Conservation (phyloP, 129 eudicot species). For the Escallonia rubra region DNA sequence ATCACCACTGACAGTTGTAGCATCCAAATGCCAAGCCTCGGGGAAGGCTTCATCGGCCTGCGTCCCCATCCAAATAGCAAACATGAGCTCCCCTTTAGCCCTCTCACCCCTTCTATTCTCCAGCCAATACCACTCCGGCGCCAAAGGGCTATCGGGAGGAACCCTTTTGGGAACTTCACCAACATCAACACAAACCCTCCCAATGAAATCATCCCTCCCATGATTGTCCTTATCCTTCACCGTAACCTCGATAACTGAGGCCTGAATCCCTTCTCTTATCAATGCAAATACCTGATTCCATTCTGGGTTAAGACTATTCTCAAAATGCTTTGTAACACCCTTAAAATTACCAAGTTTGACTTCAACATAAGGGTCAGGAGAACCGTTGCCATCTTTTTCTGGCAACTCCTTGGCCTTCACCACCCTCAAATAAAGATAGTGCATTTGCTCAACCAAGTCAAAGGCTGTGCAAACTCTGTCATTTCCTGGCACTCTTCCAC, state of each 20-base stretch:
- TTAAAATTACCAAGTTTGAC: conserved; percentile 39
- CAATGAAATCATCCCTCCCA: conserved; percentile 37
- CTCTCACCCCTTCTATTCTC: conserved; percentile 33
- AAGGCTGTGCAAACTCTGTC: conserved; percentile 37
- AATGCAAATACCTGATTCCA: conserved; percentile 49
- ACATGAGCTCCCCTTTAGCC: conserved; percentile 41
- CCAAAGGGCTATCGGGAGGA: conserved; percentile 62
- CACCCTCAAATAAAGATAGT: conserved; percentile 40
- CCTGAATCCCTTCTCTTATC: conserved; percentile 33
- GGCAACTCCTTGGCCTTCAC: conserved; percentile 37
- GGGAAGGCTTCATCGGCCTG: conserved; percentile 54
- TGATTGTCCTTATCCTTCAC: conserved; percentile 35
- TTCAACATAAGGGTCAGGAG: conserved; percentile 41
- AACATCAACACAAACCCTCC: conserved; percentile 27
- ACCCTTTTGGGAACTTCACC: conserved; percentile 49
- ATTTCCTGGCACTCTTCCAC: conserved; percentile 35
- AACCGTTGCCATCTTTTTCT: conserved; percentile 9
- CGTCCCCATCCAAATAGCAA: conserved; percentile 56
- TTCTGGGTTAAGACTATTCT: conserved; percentile 24
- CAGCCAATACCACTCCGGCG: conserved; percentile 57
- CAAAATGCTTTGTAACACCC: conserved; percentile 26
- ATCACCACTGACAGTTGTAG: conserved; percentile 28
- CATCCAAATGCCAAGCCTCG: conserved; percentile 49
- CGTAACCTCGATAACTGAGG: conserved; percentile 29
- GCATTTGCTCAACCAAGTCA: conserved; percentile 53